Evolutionary conservation across 2,329 filamentous ascomycete genomes (phyloP), one percentile per base, ranked within the genome.

Genomic region (Venturiaceae sp.): DNA sequence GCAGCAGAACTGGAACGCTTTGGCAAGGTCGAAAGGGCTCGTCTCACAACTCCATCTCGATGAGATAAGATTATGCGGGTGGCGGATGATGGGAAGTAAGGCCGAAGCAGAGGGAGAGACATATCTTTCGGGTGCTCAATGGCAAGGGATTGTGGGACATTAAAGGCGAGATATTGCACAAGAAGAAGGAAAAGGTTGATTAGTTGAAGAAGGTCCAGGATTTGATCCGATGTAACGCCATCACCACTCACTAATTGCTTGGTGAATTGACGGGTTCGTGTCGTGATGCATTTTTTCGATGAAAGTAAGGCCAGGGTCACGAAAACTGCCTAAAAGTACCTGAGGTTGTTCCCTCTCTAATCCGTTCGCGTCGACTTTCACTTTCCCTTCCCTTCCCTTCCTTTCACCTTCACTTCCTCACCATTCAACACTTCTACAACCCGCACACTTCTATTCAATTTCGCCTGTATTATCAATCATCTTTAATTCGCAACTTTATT

Each of bases 1-100:
- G 57, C 54, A 32, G 57, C 57, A n/a, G 57, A 32, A 41, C 30
- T 41, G 21, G 46, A 47, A 9, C 34, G 14, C 28, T 55, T 57
- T 55, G 33, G 30, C 36, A 28, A 26, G 8, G 26, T 50, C 23
- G 44, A 50, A 3, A 50, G 44, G 30, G 26, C 26, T 30, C 23
- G 28, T 50, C 19, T 50, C 13, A 50, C 44, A 30, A 30, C 44
- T n/a, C 13, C 13, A 30, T 50, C 19, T 16, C 44, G 44, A 28
- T 50, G 44, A n/a, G 44, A 50, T 50, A 26, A 1, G 16, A 50
- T n/a, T 50, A 6, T 30, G 11, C 44, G 44, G 19, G 44, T 50
- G 44, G 44, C 23, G 44, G 23, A 6, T 3, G 44, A 26, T 50
- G 13, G 28, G 8, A 50, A 30, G 13, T 28, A 50, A 26, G 44